Evolutionary conservation across 2,329 filamentous ascomycete species (phyloP).

Genomic region (Penicillium polonicum): DNA sequence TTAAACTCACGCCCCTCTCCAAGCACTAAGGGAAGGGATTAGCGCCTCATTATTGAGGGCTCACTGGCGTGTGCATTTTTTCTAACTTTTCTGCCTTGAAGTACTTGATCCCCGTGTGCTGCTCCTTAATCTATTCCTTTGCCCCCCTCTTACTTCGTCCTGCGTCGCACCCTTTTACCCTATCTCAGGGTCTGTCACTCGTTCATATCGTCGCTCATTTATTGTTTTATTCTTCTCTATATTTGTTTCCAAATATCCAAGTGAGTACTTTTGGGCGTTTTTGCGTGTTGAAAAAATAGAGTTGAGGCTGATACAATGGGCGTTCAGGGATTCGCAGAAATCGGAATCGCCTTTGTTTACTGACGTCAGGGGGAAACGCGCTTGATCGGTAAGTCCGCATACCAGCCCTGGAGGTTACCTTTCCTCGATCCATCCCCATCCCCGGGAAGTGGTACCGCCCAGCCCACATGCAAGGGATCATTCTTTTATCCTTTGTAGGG

Average conservation of each 20-base stretch:
- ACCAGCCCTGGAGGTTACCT: neutral
- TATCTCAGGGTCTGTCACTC: slow-evolving; percentile 16
- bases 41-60: slow-evolving; percentile 4
- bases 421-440: slow-evolving; percentile 7
- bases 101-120: slow-evolving; percentile 19
- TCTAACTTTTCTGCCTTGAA: neutral
- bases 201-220: slow-evolving; percentile 8
- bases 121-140: slow-evolving; percentile 6
- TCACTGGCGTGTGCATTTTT: neutral
- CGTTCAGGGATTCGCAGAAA: neutral
- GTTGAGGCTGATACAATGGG: slow-evolving; percentile 7
- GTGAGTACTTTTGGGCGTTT: neutral
- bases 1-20: slow-evolving; percentile 11
- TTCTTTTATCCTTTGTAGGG: slow-evolving; percentile 13
- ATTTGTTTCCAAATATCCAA: neutral
- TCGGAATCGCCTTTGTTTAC: slow-evolving; percentile 16
- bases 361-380: slow-evolving; percentile 23
- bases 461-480: slow-evolving; percentile 22
- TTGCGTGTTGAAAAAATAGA: neutral
- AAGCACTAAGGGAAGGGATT: slow-evolving; percentile 8
- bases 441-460: slow-evolving; percentile 1
- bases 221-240: neutral
- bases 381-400: slow-evolving; percentile 20
- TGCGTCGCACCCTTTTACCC: slow-evolving; percentile 6
- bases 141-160: slow-evolving; percentile 2